Conservation (phyloP, 352 stramenopile species). For the Thraustochytrium aureum region DNA sequence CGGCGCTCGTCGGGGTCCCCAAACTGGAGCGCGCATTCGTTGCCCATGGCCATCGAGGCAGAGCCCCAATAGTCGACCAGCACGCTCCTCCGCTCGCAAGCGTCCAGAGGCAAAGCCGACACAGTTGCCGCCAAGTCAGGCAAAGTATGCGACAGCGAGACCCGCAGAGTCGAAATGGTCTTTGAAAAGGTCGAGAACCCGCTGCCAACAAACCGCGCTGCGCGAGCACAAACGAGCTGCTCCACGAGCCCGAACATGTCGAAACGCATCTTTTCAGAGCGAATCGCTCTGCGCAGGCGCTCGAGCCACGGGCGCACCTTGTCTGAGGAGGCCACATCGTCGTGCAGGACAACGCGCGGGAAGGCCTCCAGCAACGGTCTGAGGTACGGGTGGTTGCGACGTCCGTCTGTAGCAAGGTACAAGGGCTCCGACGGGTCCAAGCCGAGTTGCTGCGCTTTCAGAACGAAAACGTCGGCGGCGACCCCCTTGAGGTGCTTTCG, state of each 20-base stretch:
- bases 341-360: background rate
- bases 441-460: background rate
- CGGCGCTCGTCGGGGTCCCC: too few relatives aligned
- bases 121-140: too few relatives aligned
- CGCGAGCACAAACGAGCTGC: slow-evolving; percentile 40
- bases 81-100: too few relatives aligned
- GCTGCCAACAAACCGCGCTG: slow-evolving; percentile 18
- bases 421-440: background rate
- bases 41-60: too few relatives aligned
- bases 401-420: slow-evolving; percentile 44
- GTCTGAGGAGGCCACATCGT: background rate
- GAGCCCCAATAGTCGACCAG: too few relatives aligned
- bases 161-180: slow-evolving; percentile 25
- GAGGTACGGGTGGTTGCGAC: background rate
- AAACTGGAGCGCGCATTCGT: too few relatives aligned
- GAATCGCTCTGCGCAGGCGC: background rate
- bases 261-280: background rate
- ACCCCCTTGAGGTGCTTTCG: background rate
- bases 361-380: background rate
- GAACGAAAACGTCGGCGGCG: background rate
- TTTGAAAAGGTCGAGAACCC: slow-evolving; percentile 44
- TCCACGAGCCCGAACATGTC: slow-evolving; percentile 52
- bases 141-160: background rate
- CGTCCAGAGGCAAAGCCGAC: too few relatives aligned
- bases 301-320: background rate